Percentiles rank a stretch among this genome's conserved stretches.
phyloP scores from a whole-genome alignment of 2,329 filamentous ascomycete species.

The Cladophialophora yegresii region DNA sequence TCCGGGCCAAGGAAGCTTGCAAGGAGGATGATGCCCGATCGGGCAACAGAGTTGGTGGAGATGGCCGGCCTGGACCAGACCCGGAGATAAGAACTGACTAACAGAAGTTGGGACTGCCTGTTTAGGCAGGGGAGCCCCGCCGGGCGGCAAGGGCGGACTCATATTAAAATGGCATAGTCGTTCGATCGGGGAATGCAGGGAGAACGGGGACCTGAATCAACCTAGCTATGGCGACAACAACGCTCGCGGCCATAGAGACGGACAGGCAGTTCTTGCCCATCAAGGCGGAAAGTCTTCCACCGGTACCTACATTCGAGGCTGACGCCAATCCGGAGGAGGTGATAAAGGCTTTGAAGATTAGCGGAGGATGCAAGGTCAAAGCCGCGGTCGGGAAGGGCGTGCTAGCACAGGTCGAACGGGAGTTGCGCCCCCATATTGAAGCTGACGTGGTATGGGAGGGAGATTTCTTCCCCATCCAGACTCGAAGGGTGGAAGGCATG shows the following conservation, averaged over 20 bases:
- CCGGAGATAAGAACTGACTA: constrained; percentile 16
- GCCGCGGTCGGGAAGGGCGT: constrained; percentile 7
- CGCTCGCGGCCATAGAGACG: neutral
- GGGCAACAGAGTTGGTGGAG: constrained; percentile 15
- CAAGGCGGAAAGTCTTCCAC: constrained; percentile 19
- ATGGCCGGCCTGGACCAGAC: constrained; percentile 2
- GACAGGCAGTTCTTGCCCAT: constrained; percentile 21
- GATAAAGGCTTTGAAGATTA: constrained; percentile 17
- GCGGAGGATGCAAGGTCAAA: constrained; percentile 16
- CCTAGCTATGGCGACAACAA: constrained; percentile 17
- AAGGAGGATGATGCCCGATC: neutral
- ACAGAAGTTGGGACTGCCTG: constrained; percentile 13
- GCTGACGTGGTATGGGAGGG: constrained; percentile 25
- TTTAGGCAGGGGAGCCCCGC: constrained; percentile 9
- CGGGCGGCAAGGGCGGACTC: neutral
- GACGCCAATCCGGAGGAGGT: constrained; percentile 15
- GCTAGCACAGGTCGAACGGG: constrained; percentile 16
- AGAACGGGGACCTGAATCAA: neutral
- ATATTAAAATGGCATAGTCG: neutral
- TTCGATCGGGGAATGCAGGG: neutral
- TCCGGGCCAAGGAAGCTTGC: neutral
- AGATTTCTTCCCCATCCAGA: constrained; percentile 30
- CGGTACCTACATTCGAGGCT: constrained; percentile 20
- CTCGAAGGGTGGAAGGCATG: constrained; percentile 24
- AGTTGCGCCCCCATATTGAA: constrained; percentile 22